Conservation (phyloP, 2,329 filamentous ascomycete genomes). For the Phoma sp. region DNA sequence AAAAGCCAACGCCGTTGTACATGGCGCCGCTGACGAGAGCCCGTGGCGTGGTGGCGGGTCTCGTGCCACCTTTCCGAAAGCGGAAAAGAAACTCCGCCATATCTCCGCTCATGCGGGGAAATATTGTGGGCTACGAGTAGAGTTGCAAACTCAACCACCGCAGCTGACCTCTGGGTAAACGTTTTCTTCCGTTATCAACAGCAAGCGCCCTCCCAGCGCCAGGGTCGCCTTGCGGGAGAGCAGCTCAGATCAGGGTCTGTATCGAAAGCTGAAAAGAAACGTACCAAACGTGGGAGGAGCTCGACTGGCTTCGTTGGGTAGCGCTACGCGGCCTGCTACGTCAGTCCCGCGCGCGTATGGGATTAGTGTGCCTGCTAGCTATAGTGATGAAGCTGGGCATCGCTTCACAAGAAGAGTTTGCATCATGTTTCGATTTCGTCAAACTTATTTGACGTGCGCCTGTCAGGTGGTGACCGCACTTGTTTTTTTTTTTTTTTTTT, state of each 20-base stretch:
- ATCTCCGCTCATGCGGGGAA: slow-evolving; percentile 14
- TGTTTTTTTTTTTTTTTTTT: no score
- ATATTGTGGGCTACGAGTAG: background rate
- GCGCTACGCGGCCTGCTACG: slow-evolving; percentile 6
- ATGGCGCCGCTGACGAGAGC: background rate
- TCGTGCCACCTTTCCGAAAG: slow-evolving; percentile 6
- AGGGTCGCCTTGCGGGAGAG: background rate
- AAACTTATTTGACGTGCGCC: background rate
- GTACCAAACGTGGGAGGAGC: background rate
- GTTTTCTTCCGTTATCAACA: background rate
- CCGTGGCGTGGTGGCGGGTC: background rate
- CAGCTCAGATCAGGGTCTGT: slow-evolving; percentile 12
- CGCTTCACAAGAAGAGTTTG: slow-evolving; percentile 7
- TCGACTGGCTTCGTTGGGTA: slow-evolving; percentile 4
- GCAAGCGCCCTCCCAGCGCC: background rate
- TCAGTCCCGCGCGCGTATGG: slow-evolving; percentile 1
- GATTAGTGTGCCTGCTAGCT: background rate
- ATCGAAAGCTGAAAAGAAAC: slow-evolving; percentile 17
- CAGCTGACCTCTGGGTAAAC: slow-evolving; percentile 11
- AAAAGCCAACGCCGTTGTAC: background rate
- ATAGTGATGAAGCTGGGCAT: background rate
- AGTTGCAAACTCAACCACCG: slow-evolving; percentile 7
- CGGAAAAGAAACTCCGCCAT: background rate
- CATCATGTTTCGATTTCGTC: slow-evolving; percentile 8
- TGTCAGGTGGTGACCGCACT: background rate